Evolutionary conservation across 192 early-diverging fungal species (phyloP), one percentile per base, ranked within the genome.

Genomic region (Phlyctochytrium arcticum): DNA sequence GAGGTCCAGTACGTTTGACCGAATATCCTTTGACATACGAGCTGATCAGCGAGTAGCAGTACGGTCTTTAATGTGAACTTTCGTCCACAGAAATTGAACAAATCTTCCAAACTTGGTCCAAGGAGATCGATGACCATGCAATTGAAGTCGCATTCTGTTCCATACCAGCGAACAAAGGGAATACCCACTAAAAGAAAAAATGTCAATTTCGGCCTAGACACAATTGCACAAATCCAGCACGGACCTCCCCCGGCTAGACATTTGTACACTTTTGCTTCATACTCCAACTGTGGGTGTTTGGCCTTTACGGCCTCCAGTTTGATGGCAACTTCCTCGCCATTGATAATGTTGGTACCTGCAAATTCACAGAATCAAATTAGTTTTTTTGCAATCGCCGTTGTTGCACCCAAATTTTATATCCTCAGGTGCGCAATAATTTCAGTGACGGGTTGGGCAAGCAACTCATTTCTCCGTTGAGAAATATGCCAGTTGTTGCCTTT

Each of bases 191-290:
- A 62, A 50, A 53, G 30, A 53, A 50, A n/a, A n/a, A 54, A 30
- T 4, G 15, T 23, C 27, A 36, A 63, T 48, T 9, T n/a, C n/a
- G n/a, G n/a, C n/a, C 39, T 42, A 19, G 9, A 36, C 23, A 57
- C 21, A 36, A 24, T 3, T 51, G n/a, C 37, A 8, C 6, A 60
- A 58, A n/a, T 36, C 10, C 7, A 54, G 36, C 15, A 69, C 69
- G 23, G 68, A 83, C 81, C 81, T 7, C 94, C 94, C 37, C 94
- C 93, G 6, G 92, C 91, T 53, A 99, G 81, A 15, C 90, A 79
- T 71, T 92, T 94, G 83, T 98, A 98, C 24, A 99, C 93, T 70
- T 89, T 87, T 34, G 93, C 87, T 70, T 99, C 97, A 73, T 97
- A 98, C 75, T 97, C 95, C 8, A 99, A 80, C 72, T 98, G 95